Percentiles rank a stretch among this genome's conserved stretches.
These are phyloP conservation scores for Ceratocystis papillata DNA, from an alignment of 2,329 filamentous ascomycete species.

Conservation along the genomic window DNA sequence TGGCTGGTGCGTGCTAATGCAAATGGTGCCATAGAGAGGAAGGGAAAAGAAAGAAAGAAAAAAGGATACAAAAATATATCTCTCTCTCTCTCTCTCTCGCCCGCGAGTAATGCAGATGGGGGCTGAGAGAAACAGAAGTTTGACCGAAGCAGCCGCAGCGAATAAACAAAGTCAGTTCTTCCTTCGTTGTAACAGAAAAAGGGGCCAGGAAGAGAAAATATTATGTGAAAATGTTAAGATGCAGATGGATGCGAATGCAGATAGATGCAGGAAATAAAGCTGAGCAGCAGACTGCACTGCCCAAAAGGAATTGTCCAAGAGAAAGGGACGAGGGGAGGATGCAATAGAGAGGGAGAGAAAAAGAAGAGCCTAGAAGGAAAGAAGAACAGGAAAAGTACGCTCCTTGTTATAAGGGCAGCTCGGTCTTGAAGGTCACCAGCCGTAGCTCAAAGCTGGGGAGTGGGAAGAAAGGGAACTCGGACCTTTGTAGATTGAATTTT, in stretches of 20 bases:
- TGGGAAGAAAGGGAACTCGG: constrained; percentile 10
- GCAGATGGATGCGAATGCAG: background rate
- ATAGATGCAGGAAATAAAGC: background rate
- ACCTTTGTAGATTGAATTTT: constrained; percentile 10
- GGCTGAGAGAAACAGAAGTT: constrained; percentile 9
- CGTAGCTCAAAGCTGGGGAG: background rate
- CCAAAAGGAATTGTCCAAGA: background rate
- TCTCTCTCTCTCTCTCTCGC: background rate
- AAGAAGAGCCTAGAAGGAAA: background rate
- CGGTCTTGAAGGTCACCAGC: background rate
- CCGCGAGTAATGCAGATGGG: background rate
- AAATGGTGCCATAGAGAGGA: background rate
- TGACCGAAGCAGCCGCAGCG: constrained; percentile 1
- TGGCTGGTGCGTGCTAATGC: constrained; percentile 5
- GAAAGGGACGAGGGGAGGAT: background rate
- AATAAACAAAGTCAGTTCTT: background rate
- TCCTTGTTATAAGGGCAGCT: background rate
- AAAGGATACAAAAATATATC: background rate
- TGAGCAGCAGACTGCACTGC: background rate
- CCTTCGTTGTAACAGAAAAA: background rate
- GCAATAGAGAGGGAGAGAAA: background rate
- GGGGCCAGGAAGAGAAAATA: background rate
- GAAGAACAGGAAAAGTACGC: background rate
- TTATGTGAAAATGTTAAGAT: background rate
- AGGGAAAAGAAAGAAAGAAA: background rate